Evolutionary conservation across 352 stramenopile species (phyloP), one percentile per base, ranked within the genome.

Genomic region (Pythium aquatile): DNA sequence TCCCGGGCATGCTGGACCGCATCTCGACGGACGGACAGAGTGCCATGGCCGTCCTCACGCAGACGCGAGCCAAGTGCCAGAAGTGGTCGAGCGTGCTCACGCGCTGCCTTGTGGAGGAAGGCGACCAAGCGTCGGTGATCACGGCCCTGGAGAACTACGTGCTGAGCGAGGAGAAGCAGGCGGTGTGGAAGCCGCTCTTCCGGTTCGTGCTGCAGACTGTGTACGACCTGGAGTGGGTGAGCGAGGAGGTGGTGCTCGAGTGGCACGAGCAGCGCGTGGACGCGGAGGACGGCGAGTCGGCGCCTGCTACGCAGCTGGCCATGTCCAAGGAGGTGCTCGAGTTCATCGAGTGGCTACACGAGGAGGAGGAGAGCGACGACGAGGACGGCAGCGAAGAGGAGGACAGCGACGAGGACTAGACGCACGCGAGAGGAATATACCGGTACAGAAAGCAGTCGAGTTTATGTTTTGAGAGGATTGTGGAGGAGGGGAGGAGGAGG

Each of bases 141-240:
- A 54, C 79, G 16, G 72, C 81, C 14, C 65, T 93, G 10, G 86
- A 91, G 60, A 46, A 32, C 16, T 93, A 90, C 61, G 87, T 81
- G 39, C 47, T 77, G 2, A 48, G 54, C 5, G 69, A 78, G 3
- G 78, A 79, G 39, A 73, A 68, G 32, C 13, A 33, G 7, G 13
- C 26, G 20, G 55, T 80, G 42, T 96, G 80, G 69, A 78, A 85
- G n/a, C 79, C 81, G 17, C 73, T 95, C 13, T 98, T 98, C 72
- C 92, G 95, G 49, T 98, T 97, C 70, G 66, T 98, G 48, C 76
- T 98, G 49, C 94, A 98, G 75, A 97, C 85, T 10, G 82, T 98
- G 58, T 93, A 98, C 75, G 90, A 98, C 63, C 70, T 97, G 46
- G 95, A 98, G 55, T 94, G 96, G 80, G 77, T 98, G 17, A 82